Conservation (phyloP, 1,139 yeast genomes). For the Starmera stellimalicola region DNA sequence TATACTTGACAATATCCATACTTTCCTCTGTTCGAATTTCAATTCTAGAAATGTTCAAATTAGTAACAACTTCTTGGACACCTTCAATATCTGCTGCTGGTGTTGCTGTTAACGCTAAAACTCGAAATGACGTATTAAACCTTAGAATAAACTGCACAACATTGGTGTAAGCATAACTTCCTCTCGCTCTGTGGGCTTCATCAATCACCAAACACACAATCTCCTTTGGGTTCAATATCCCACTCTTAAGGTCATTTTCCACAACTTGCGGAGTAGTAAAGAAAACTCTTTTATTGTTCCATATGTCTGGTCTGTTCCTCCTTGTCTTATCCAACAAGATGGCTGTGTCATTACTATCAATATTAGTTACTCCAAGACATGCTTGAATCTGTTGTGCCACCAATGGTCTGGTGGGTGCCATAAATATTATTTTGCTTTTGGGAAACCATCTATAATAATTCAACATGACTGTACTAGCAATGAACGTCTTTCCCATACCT, state of each 20-base stretch:
- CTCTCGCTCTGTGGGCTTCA: constrained; percentile 93
- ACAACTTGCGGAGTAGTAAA: constrained; percentile 97
- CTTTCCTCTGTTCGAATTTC: constrained; percentile 85
- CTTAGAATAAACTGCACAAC: constrained; percentile 60
- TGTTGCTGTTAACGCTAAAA: constrained; percentile 89
- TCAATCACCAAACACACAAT: constrained; percentile 77
- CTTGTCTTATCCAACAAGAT: constrained; percentile 67
- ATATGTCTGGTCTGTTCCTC: constrained; percentile 58
- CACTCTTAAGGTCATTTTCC: constrained; percentile 75
- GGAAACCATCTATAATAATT: constrained; percentile 82
- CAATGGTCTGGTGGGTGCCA: constrained; percentile 95
- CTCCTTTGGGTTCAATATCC: constrained; percentile 65
- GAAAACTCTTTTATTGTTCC: constrained; percentile 71
- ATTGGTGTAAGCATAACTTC: constrained; percentile 81
- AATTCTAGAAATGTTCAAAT: constrained; percentile 62
- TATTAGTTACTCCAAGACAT: constrained; percentile 80
- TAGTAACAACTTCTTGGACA: constrained; percentile 75
- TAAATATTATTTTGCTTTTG: constrained; percentile 69
- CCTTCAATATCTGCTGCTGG: constrained; percentile 86
- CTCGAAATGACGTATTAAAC: constrained; percentile 58
- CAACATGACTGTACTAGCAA: constrained; percentile 89
- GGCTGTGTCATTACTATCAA: constrained; percentile 68
- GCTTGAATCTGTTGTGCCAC: constrained; percentile 98
- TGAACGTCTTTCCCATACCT: constrained; percentile 94
- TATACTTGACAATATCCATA: constrained; percentile 68